phyloP scores from a whole-genome alignment of 306 rosid genomes.

The Styphnolobium japonicum region DNA sequence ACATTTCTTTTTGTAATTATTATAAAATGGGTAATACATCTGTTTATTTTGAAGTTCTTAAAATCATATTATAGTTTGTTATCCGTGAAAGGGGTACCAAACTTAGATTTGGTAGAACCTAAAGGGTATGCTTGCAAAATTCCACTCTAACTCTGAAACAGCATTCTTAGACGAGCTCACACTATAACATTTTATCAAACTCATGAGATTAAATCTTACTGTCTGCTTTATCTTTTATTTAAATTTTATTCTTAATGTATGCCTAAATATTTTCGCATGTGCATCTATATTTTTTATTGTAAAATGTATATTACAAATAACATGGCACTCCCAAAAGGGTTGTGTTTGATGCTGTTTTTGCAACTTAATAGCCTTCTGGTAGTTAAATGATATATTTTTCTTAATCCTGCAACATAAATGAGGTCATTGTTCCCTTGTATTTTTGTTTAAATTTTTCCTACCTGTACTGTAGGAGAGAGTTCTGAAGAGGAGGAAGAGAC shows the following conservation, averaged over 20 bases:
- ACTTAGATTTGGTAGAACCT: background rate
- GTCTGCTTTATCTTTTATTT: background rate
- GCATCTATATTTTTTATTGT: background rate
- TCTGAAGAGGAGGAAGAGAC: slow-evolving; percentile 58
- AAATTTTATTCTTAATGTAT: background rate
- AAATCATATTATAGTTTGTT: background rate
- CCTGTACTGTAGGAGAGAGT: slow-evolving; percentile 42
- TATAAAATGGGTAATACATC: background rate
- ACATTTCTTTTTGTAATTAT: background rate
- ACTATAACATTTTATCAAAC: background rate
- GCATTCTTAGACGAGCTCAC: background rate
- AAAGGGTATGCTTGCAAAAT: slow-evolving; percentile 1
- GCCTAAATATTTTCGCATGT: background rate
- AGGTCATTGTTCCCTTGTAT: slow-evolving; percentile 8
- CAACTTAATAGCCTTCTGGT: background rate
- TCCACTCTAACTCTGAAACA: background rate
- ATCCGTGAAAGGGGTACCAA: background rate
- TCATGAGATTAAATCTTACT: background rate
- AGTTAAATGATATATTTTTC: slow-evolving; percentile 11
- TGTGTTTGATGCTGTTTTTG: slow-evolving; percentile 20
- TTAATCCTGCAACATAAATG: slow-evolving; percentile 7
- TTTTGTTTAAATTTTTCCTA: background rate
- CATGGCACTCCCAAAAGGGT: slow-evolving; percentile 1
- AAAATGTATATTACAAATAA: background rate
- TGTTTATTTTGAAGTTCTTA: slow-evolving; percentile 1